Percentiles rank a stretch among this genome's conserved stretches.
phyloP scores from a whole-genome alignment of 352 stramenopile genomes.

The Hyaloperonospora arabidopsidis region DNA sequence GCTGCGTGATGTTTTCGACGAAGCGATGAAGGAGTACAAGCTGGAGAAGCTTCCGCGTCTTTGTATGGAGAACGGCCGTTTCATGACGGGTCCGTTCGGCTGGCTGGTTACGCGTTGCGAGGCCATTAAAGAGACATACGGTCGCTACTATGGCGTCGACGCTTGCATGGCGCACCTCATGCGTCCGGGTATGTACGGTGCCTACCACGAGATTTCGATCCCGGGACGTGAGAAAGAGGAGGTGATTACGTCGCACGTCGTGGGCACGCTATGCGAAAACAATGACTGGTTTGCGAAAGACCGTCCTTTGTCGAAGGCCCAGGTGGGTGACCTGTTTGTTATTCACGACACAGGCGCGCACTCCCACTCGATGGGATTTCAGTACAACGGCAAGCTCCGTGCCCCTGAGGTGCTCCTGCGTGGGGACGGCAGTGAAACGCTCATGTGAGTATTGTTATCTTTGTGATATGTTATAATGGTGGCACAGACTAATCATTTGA shows the following conservation, averaged over 20 bases:
- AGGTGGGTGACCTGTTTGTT: constrained; percentile 84
- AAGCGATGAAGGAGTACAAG: constrained; percentile 59
- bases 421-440: constrained; percentile 38
- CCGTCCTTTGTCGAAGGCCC: constrained; percentile 49
- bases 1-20: constrained; percentile 70
- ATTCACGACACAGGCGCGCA: constrained; percentile 87
- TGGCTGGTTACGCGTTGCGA: constrained; percentile 82
- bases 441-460: constrained; percentile 47
- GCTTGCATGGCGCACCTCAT: constrained; percentile 88
- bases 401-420: constrained; percentile 81
- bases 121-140: constrained; percentile 83
- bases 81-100: constrained; percentile 82
- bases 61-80: constrained; percentile 88
- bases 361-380: constrained; percentile 89
- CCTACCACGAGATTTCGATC: constrained; percentile 86
- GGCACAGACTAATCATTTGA: neutral
- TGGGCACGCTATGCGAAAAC: constrained; percentile 86
- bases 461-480: neutral
- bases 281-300: constrained; percentile 90
- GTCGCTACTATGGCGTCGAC: constrained; percentile 82
- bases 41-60: constrained; percentile 52
- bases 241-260: constrained; percentile 52
- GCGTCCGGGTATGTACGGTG: constrained; percentile 85
- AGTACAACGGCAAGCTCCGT: constrained; percentile 89
- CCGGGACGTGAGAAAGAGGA: constrained; percentile 44